These are phyloP conservation scores for Eucalyptus fibrosa DNA, from an alignment of 345 rosid genomes.

Conservation along the genomic window DNA sequence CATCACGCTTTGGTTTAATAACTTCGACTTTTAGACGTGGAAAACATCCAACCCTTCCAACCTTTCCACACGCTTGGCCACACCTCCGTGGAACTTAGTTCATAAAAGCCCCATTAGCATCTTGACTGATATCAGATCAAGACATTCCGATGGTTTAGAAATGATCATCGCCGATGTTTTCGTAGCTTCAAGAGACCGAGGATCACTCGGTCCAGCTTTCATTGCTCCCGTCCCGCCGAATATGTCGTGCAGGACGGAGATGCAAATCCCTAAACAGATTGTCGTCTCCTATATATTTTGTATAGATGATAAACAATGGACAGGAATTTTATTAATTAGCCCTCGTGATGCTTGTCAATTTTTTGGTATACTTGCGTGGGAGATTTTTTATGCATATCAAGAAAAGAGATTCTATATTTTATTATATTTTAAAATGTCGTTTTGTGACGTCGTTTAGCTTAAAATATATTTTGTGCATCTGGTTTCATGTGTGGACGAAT, in stretches of 20 bases:
- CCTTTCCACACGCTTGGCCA: not conserved
- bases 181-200: not conserved
- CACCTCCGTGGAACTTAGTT: not conserved
- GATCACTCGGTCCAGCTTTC: not conserved
- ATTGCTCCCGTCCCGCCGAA: not conserved
- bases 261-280: not conserved
- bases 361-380: not conserved
- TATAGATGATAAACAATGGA: not conserved
- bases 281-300: not conserved
- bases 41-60: not conserved
- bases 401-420: not conserved
- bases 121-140: not conserved
- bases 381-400: not conserved
- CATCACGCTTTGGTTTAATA: not conserved
- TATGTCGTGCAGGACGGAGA: not conserved
- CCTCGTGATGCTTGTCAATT: not conserved
- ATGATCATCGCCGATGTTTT: not conserved
- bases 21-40: not conserved
- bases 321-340: not conserved
- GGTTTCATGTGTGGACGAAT: not conserved
- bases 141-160: not conserved
- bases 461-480: not conserved
- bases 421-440: not conserved
- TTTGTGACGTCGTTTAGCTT: not conserved
- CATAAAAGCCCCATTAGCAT: not conserved